Base-by-base conservation (phyloP, 2,329 filamentous ascomycete genomes). In the Xylaria sp. region DNA sequence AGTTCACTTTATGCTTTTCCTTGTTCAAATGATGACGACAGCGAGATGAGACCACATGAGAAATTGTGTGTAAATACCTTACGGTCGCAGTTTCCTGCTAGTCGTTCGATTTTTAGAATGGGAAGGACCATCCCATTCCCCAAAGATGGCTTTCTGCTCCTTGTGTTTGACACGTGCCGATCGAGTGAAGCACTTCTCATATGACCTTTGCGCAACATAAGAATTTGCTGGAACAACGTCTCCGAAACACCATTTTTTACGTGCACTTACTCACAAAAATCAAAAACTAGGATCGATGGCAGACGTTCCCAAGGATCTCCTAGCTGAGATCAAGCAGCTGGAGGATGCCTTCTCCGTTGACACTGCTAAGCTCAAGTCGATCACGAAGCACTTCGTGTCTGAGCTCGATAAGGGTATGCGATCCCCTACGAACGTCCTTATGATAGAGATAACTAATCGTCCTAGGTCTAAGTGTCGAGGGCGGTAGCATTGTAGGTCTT, bases 261-360 rank as follows among this genome's bases (percentile, higher is more conserved):
- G 10, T 34, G 8, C 8, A 46, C 39, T 42, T 50, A 52, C 55
- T 62, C 9, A 65, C 52, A 2, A 23, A 10, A 55, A 46, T 42
- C 2, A 30, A 30, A 42, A 56, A 42, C 3, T 67, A 96, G 92
- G 91, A 73, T 96, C 92, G 65, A 91, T 94, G 85, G 86, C 88
- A 75, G 91, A 97, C 79, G 83, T 96, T 75, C 92, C 93, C 65
- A 89, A 91, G 78, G 87, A 91, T 76, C 83, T 97, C 66, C 79
- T 91, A 56, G 73, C 77, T 44, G 89, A 97, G 77, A 92, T 97
- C 72, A 86, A 90, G 74, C 81, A 84, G 63, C 83, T 97, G 23
- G 94, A 97, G 79, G 83, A 92, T 59, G 76, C 88, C 57, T 96
- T 99, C 76, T 89, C 87, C 9, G 86, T 97, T 51, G 83, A 89